Evolutionary conservation across 139 green algal genomes (phyloP).

Genomic region (Prasinococcaceae sp.): DNA sequence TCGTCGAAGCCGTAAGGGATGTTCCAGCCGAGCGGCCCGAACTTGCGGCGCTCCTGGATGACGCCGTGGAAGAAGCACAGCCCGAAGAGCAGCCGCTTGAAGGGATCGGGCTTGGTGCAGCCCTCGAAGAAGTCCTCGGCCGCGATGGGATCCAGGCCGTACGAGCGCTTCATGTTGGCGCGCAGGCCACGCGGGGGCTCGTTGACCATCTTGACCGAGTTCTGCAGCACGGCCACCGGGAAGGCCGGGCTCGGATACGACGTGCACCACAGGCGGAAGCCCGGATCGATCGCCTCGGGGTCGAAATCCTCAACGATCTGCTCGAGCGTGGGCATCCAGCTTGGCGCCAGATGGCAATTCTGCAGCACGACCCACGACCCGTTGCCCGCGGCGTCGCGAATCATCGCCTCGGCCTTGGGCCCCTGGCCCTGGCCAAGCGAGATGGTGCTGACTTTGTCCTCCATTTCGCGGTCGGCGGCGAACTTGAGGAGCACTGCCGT

Average conservation of each 20-base stretch:
- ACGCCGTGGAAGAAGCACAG: slow-evolving; percentile 61
- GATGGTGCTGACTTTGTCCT: slow-evolving; percentile 13
- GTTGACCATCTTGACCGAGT: slow-evolving; percentile 58
- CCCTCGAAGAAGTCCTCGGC: slow-evolving; percentile 48
- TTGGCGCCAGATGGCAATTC: slow-evolving; percentile 31
- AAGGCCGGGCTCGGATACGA: slow-evolving; percentile 50
- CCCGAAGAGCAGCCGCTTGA: slow-evolving; percentile 52
- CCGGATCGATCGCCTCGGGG: slow-evolving; percentile 1
- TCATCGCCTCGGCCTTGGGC: slow-evolving; percentile 21
- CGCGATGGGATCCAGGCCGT: slow-evolving; percentile 43
- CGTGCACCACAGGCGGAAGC: slow-evolving; percentile 61
- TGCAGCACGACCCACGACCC: slow-evolving; percentile 31
- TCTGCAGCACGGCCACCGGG: slow-evolving; percentile 55
- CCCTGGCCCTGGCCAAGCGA: slow-evolving; percentile 28
- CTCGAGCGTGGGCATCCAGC: slow-evolving; percentile 34
- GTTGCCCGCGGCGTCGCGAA: slow-evolving; percentile 10
- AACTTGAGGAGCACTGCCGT: slow-evolving; percentile 27
- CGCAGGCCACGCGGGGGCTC: slow-evolving; percentile 29
- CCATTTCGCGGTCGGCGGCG: slow-evolving; percentile 17
- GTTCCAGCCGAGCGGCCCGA: slow-evolving; percentile 35
- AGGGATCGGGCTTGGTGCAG: slow-evolving; percentile 39
- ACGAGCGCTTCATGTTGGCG: slow-evolving; percentile 50
- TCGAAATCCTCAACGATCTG: slow-evolving; percentile 27
- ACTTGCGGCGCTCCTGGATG: slow-evolving; percentile 44
- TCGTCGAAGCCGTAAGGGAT: slow-evolving; percentile 30